Evolutionary conservation across 345 rosid genomes (phyloP).

Genomic region (Murraya paniculata): DNA sequence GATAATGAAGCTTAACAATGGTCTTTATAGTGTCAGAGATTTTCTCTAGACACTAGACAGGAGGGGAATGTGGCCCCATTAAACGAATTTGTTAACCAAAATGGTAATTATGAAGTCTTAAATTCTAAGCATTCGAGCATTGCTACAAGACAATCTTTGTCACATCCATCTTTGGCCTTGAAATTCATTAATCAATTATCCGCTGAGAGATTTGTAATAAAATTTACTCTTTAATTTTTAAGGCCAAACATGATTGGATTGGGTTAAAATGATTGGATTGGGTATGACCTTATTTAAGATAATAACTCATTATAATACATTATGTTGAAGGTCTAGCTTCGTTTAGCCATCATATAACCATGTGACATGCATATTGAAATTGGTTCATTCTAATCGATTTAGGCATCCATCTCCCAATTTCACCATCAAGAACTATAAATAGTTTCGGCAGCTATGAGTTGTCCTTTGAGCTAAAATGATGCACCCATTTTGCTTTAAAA

Average conservation of each 20-base stretch:
- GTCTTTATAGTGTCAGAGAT: constrained; percentile 12
- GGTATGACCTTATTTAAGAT: not conserved
- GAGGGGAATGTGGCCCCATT: not conserved
- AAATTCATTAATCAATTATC: too few relatives aligned
- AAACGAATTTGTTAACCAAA: constrained; percentile 6
- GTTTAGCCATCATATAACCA: not conserved
- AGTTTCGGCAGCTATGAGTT: not conserved
- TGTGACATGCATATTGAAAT: not conserved
- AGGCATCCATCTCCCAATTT: not conserved
- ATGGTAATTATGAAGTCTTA: constrained; percentile 14
- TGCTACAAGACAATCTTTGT: not conserved
- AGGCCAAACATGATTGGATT: not conserved
- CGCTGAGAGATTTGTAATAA: too few relatives aligned
- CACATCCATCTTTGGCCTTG: not conserved
- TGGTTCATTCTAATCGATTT: not conserved
- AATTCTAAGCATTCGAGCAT: constrained; percentile 3
- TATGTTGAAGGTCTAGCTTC: not conserved
- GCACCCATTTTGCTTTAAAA: not conserved
- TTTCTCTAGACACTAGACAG: not conserved
- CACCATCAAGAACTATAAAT: not conserved
- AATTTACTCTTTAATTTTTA: not conserved
- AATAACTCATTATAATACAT: too few relatives aligned
- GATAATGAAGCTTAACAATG: not conserved
- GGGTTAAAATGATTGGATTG: not conserved
- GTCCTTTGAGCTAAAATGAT: not conserved